These are phyloP conservation scores for Dendrobium catenatum DNA, from an alignment of 106 monocot genomes.

Conservation along the genomic window DNA sequence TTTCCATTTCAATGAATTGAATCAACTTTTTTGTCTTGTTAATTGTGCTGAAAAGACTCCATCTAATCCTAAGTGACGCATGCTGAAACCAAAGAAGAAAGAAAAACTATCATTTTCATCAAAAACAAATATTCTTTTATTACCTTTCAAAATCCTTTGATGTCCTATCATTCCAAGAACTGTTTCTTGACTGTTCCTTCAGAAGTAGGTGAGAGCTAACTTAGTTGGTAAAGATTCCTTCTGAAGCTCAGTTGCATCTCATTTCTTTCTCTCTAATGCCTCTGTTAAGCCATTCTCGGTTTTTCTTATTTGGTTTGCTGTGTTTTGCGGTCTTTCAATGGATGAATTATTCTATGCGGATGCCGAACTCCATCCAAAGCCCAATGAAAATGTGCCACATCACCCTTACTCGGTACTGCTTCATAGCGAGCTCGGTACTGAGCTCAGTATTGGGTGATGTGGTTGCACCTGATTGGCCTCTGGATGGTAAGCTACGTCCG, in stretches of 20 bases:
- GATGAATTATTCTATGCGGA: no score
- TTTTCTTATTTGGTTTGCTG: not conserved
- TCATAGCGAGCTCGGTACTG: no score
- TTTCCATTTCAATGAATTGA: not conserved
- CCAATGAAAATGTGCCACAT: no score
- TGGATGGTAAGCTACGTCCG: no score
- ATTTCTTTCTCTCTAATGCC: not conserved
- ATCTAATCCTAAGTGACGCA: not conserved
- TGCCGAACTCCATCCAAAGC: no score
- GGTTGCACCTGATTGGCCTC: no score
- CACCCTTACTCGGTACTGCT: no score
- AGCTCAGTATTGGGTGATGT: no score
- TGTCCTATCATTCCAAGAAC: not conserved
- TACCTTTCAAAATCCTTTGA: no score
- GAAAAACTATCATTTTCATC: no score
- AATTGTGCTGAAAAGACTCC: not conserved
- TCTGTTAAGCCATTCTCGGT: not conserved
- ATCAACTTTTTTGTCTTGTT: slow-evolving; percentile 1
- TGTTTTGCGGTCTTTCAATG: not conserved
- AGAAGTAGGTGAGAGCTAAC: not conserved
- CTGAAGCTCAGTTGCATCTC: not conserved
- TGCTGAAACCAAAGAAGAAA: no score
- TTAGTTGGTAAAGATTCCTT: not conserved
- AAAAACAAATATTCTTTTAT: no score
- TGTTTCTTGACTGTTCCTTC: not conserved